These are phyloP conservation scores for Biancaea sappan DNA, from an alignment of 306 rosid genomes.

Conservation along the genomic window DNA sequence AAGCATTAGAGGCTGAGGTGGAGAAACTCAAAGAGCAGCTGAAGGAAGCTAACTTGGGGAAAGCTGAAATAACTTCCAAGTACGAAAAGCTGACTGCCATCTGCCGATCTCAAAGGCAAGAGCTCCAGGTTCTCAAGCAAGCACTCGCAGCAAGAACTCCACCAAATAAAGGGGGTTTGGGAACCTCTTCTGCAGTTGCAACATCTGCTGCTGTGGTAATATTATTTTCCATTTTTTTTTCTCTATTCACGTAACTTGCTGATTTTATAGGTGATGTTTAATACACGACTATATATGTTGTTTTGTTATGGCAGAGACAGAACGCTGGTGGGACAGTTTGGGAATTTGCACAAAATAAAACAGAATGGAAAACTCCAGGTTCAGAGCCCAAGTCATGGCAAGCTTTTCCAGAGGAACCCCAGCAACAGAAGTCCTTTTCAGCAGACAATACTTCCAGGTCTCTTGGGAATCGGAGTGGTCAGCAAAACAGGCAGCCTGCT, in stretches of 20 bases:
- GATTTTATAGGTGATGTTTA: constrained; percentile 13
- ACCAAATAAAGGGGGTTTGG: constrained; percentile 54
- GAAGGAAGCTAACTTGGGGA: constrained; percentile 67
- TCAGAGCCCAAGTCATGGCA: constrained; percentile 79
- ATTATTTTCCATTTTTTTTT: constrained; percentile 29
- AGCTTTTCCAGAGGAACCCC: constrained; percentile 70
- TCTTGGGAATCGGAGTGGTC: constrained; percentile 62
- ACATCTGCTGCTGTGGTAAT: constrained; percentile 50
- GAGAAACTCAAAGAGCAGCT: constrained; percentile 79
- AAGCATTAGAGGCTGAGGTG: constrained; percentile 72
- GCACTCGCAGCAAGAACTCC: constrained; percentile 69
- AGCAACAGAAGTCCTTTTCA: constrained; percentile 43
- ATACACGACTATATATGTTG: neutral
- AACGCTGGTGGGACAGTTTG: constrained; percentile 36
- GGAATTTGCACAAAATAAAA: constrained; percentile 51
- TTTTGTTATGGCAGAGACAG: constrained; percentile 28
- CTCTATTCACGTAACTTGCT: constrained; percentile 5
- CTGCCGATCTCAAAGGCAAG: constrained; percentile 94
- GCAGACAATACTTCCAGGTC: constrained; percentile 54
- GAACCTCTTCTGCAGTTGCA: constrained; percentile 44
- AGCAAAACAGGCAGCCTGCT: constrained; percentile 55
- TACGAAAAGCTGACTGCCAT: constrained; percentile 88
- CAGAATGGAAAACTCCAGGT: constrained; percentile 55
- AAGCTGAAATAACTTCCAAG: constrained; percentile 81
- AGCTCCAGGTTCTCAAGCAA: constrained; percentile 90